A percentile compares a stretch with the other conserved stretches of the same genome.
These are phyloP conservation scores for Trypanosoma platydactyli DNA, from an alignment of 208 protist species.

Conservation along the genomic window DNA sequence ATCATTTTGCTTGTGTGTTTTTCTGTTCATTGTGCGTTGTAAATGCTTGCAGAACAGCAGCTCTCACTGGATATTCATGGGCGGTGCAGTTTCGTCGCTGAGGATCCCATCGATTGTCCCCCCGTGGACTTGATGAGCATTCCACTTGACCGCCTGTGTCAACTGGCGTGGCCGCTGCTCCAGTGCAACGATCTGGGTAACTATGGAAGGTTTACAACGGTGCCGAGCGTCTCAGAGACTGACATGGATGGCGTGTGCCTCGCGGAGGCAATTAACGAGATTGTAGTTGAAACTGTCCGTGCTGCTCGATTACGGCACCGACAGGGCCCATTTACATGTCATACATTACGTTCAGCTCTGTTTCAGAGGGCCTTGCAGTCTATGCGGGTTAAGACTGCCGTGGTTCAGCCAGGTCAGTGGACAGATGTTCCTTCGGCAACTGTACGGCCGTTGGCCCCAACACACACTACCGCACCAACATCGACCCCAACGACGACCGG, in stretches of 20 bases:
- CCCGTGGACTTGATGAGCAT: constrained; percentile 56
- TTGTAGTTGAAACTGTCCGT: constrained; percentile 12
- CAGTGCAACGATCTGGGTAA: neutral
- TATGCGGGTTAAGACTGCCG: constrained; percentile 7
- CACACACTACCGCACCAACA: neutral
- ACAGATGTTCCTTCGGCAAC: neutral
- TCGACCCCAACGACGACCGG: neutral
- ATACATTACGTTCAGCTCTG: constrained; percentile 23
- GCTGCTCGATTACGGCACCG: neutral
- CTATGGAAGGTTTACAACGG: neutral
- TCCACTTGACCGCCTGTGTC: constrained; percentile 35
- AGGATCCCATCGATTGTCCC: constrained; percentile 24
- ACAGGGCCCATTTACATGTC: constrained; percentile 22
- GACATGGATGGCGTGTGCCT: constrained; percentile 19
- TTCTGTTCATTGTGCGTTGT: neutral
- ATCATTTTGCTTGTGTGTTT: neutral
- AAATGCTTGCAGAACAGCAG: constrained; percentile 17
- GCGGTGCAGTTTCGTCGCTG: constrained; percentile 14
- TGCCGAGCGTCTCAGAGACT: constrained; percentile 12
- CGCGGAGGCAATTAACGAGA: constrained; percentile 9
- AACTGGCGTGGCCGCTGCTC: constrained; percentile 54
- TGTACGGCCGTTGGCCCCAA: neutral
- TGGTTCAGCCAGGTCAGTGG: constrained; percentile 1
- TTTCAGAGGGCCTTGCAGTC: constrained; percentile 21
- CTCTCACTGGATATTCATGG: neutral